Base-by-base conservation (phyloP, 2,329 filamentous ascomycete genomes). In the Helminthosporium solani region DNA sequence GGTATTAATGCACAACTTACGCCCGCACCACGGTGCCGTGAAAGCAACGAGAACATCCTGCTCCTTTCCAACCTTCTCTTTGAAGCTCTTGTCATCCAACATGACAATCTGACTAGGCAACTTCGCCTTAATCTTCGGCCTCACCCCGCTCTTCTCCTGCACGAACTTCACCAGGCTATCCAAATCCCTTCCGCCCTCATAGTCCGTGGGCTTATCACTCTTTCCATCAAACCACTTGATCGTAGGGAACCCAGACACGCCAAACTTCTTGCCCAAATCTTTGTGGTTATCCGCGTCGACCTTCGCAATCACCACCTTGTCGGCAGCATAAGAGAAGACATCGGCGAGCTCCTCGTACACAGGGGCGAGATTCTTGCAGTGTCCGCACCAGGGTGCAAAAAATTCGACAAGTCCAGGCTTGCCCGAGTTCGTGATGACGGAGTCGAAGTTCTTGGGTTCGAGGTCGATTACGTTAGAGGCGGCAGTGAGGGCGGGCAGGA, bases 161-260 rank as follows among this genome's bases (percentile, higher is more conserved):
- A 99, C 83, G 72, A 94, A 99, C 38, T 80, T 78, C 42, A 78
- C 80, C 73, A 99, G 75, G 70, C 86, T 89, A 61, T 97, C 94
- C 20, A 99, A 70, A 70, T 96, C 92, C 46, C 94, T 83, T 25
- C 88, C 90, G 49, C 88, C 86, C 50, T 82, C 87, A 77, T 97
- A 99, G 52, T 96, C 90, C 53, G 80, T 76, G 0, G 92, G 91
- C 65, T 82, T 85, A 49, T 90, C 84, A 69, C 86, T 92, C 81
- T 95, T 95, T 60, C 94, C 94, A 73, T 97, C 91, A 65, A 99
- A 99, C 81, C 83, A 99, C 75, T 99, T 99, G 65, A 99, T 76
- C 0, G 94, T 99, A 16, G 94, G 94, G 78, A 97, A 99, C 16
- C 95, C 95, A 73, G 94, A 86, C 39, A 99, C 82, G 34, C 87